Base-by-base conservation (phyloP, 345 rosid species). In the Salix brachista region DNA sequence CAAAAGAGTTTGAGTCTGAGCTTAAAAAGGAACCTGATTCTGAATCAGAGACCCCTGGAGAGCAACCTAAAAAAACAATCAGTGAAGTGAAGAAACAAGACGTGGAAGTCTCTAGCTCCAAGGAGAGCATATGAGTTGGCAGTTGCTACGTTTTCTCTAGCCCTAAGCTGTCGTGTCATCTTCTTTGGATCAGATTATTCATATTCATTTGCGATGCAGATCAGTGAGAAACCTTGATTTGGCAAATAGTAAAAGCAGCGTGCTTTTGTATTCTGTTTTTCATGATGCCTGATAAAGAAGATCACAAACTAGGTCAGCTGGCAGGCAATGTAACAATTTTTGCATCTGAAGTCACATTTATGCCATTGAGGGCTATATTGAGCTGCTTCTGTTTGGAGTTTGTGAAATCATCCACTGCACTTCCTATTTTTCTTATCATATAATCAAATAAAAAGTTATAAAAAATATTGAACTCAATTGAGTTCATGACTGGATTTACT, bases 1-100 rank as follows among this genome's bases (percentile, higher is more conserved):
- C 99, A 61, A 95, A 91, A 77, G 99, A 95, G 80, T 93, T 95
- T 0, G 99, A 95, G 85, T 83, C 93, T 10, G 99, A 95, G 90
- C 92, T 95, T n/a, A 95, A 91, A 75, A 93, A 89, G 72, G 95
- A 90, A 58, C 94, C 94, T 0, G 93, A 90, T 56, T 80, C 92
- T 60, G 30, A 1, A 26, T 5, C 87, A 2, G 91, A 84, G 8
- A 62, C 81, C 25, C 78, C 92, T 6, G 77, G 30, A 42, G 85
- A 84, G 80, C 83, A 75, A 48, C 84, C 92, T 0, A 77, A 80
- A 26, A 26, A 26, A 65, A 79, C 85, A 75, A 82, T 82, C 74
- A 82, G 81, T 32, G 87, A 86, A 69, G 90, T 84, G 76, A 81
- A 80, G 79, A 85, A 88, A 74, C 87, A 88, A 44, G 90, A 80